These are phyloP conservation scores for Wallacemonas sp. DNA, from an alignment of 208 protist genomes.

Conservation along the genomic window DNA sequence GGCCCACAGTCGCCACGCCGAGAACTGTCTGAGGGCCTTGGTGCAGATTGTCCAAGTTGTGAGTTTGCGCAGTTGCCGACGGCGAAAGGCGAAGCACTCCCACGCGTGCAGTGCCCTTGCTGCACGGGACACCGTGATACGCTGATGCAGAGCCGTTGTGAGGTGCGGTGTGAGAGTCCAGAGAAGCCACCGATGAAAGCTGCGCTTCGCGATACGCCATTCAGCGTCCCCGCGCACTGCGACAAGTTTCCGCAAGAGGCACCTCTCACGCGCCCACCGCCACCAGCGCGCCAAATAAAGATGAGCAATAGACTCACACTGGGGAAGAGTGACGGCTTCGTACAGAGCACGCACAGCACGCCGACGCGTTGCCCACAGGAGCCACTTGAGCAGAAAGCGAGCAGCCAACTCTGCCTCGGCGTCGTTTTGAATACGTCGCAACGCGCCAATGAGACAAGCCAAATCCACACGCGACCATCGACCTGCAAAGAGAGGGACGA, in stretches of 20 bases:
- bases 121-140: neutral
- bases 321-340: neutral
- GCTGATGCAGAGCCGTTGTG: neutral
- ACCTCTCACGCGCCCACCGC: neutral
- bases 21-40: slow-evolving; percentile 21
- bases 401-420: slow-evolving; percentile 15
- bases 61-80: neutral
- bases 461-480: too few species aligned
- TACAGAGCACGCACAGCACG: slow-evolving; percentile 14
- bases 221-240: neutral
- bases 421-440: slow-evolving; percentile 19
- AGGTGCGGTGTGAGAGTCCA: neutral
- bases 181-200: neutral
- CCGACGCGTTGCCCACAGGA: slow-evolving; percentile 23
- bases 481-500: neutral
- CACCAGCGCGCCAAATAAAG: slow-evolving; percentile 25
- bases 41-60: neutral
- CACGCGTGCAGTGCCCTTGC: neutral
- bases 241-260: neutral
- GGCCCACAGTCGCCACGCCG: slow-evolving; percentile 27
- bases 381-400: slow-evolving; percentile 25
- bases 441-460: neutral
- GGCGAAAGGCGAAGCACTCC: neutral
- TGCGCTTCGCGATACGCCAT: neutral
- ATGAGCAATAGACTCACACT: slow-evolving; percentile 19